Conservation (phyloP, 495 filamentous ascomycete genomes). For the Penicillium steckii region DNA sequence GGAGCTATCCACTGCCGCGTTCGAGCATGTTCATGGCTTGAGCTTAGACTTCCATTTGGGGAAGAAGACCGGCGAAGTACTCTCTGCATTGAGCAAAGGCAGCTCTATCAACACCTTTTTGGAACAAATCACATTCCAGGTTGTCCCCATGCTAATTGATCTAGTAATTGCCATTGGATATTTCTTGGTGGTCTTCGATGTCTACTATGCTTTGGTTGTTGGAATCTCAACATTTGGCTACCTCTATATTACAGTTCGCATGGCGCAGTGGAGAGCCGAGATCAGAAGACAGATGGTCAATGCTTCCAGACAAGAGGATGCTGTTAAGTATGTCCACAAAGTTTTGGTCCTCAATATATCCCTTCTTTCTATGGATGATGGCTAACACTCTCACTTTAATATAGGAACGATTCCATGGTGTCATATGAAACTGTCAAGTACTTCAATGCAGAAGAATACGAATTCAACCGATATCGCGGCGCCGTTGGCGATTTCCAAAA, state of each 20-base stretch:
- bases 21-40: slow-evolving; percentile 93
- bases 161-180: slow-evolving; percentile 82
- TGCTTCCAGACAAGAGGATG: slow-evolving; percentile 89
- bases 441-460: slow-evolving; percentile 94
- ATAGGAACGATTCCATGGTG: slow-evolving; percentile 89
- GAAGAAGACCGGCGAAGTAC: slow-evolving; percentile 94
- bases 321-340: slow-evolving; percentile 64
- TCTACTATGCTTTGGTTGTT: slow-evolving; percentile 90
- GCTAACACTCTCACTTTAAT: not conserved
- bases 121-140: slow-evolving; percentile 92
- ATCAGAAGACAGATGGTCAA: slow-evolving; percentile 93
- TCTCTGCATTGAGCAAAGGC: slow-evolving; percentile 93
- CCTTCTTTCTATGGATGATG: not conserved
- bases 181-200: slow-evolving; percentile 77
- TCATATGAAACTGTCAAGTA: slow-evolving; percentile 99
- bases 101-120: slow-evolving; percentile 95
- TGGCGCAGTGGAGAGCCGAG: slow-evolving; percentile 90
- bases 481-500: slow-evolving; percentile 81
- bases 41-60: slow-evolving; percentile 95
- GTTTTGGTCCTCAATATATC: not conserved
- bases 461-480: slow-evolving; percentile 79
- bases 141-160: slow-evolving; percentile 92
- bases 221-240: slow-evolving; percentile 93
- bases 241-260: slow-evolving; percentile 89
- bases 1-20: slow-evolving; percentile 88